Conservation (phyloP, 495 filamentous ascomycete species). For the Parachaetomium inaequale region DNA sequence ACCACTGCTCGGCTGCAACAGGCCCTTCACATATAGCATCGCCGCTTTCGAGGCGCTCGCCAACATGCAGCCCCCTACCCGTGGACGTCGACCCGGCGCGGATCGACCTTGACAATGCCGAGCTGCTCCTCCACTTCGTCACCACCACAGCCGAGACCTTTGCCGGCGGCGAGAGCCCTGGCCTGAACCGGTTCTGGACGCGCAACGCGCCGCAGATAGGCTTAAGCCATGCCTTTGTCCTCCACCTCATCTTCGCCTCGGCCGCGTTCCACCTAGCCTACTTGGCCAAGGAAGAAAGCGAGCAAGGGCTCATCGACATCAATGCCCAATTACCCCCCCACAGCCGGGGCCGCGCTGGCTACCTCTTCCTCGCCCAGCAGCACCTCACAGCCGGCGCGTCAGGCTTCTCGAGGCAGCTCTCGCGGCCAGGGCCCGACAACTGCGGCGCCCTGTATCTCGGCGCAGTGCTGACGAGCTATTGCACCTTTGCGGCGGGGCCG, state of each 20-base stretch:
- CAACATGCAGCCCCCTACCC: neutral
- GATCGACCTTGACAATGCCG: neutral
- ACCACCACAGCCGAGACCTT: neutral
- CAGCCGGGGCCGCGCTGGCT: neutral
- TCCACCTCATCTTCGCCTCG: neutral
- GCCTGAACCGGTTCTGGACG: neutral
- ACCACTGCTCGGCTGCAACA: neutral
- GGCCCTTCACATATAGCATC: neutral
- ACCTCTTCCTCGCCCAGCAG: conserved; percentile 1
- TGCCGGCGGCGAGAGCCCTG: neutral
- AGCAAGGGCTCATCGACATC: neutral
- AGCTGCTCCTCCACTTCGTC: conserved; percentile 3
- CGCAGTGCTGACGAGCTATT: neutral
- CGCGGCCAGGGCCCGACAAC: neutral
- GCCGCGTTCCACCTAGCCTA: conserved; percentile 1
- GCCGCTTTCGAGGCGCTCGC: too few species aligned
- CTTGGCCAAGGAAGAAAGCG: neutral
- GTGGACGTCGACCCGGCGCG: neutral
- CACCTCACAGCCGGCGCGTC: conserved; percentile 4
- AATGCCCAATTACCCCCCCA: neutral
- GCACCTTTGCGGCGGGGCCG: conserved; percentile 1
- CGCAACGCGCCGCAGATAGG: conserved; percentile 3
- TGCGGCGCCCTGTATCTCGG: conserved; percentile 5
- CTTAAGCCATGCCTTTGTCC: neutral
- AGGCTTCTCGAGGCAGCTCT: conserved; percentile 6